Evolutionary conservation across 1,139 yeast genomes (phyloP).

Genomic region (Protomyces arabidopsidicola): DNA sequence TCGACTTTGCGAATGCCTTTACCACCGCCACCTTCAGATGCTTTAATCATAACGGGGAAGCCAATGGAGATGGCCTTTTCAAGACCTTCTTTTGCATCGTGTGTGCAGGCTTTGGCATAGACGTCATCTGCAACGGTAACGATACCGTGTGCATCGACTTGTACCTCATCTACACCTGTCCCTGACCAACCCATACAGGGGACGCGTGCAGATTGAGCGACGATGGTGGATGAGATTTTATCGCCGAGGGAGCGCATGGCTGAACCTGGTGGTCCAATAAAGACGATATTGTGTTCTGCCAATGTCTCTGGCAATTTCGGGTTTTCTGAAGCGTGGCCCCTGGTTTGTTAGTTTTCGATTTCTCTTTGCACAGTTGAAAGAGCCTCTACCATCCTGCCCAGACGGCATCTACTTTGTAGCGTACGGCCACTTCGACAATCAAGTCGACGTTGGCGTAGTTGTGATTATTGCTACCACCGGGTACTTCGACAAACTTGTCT

Average conservation of each 20-base stretch:
- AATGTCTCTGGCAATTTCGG: slow-evolving; percentile 88
- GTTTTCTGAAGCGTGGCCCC: slow-evolving; percentile 96
- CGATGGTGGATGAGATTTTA: slow-evolving; percentile 93
- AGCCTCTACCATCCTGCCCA: slow-evolving; percentile 73
- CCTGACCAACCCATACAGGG: slow-evolving; percentile 99
- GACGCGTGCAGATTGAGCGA: slow-evolving; percentile 95
- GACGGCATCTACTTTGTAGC: slow-evolving; percentile 94
- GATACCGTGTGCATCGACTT: slow-evolving; percentile 64
- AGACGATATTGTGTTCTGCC: slow-evolving; percentile 82
- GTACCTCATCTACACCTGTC: slow-evolving; percentile 84
- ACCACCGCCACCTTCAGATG: slow-evolving; percentile 99
- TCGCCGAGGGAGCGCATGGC: slow-evolving; percentile 99
- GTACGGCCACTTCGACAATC: slow-evolving; percentile 94
- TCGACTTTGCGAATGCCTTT: slow-evolving; percentile 95
- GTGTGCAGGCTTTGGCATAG: slow-evolving; percentile 83
- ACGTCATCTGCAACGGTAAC: slow-evolving; percentile 83
- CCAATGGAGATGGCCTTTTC: slow-evolving; percentile 79
- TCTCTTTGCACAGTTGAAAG: slow-evolving; percentile 35
- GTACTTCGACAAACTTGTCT: slow-evolving; percentile 95
- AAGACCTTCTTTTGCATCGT: slow-evolving; percentile 81
- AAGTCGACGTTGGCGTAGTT: slow-evolving; percentile 96
- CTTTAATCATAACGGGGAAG: slow-evolving; percentile 93
- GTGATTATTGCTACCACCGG: slow-evolving; percentile 98
- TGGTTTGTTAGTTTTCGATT: slow-evolving; percentile 44
- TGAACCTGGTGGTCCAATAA: slow-evolving; percentile 97